These are phyloP conservation scores for Penicillium cosmopolitanum DNA, from an alignment of 495 filamentous ascomycete genomes.

Conservation along the genomic window DNA sequence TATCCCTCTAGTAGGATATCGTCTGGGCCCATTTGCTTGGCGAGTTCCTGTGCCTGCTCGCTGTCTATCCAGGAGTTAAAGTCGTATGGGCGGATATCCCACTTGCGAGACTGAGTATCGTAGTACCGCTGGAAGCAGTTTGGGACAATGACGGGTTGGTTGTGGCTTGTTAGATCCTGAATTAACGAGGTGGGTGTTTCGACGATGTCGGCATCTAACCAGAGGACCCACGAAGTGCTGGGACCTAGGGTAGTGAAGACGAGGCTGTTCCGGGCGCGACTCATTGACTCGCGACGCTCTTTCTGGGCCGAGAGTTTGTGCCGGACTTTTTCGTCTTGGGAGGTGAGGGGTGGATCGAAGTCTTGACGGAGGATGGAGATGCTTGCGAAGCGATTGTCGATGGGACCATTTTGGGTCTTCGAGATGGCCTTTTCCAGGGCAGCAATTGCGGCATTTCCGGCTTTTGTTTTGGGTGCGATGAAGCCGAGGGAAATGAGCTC, in stretches of 20 bases:
- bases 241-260: conserved; percentile 97
- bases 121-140: conserved; percentile 94
- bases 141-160: conserved; percentile 87
- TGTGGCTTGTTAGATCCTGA: conserved; percentile 85
- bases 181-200: conserved; percentile 87
- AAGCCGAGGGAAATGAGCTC: conserved; percentile 95
- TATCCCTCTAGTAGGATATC: conserved; percentile 96
- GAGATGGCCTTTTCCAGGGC: conserved; percentile 83
- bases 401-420: conserved; percentile 77
- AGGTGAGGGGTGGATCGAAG: conserved; percentile 78
- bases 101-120: conserved; percentile 68
- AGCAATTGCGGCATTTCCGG: conserved; percentile 80
- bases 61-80: conserved; percentile 98
- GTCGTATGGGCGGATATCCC: conserved; percentile 84
- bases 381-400: conserved; percentile 82
- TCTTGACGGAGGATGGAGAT: conserved; percentile 95
- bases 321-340: conserved; percentile 84
- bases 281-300: conserved; percentile 83
- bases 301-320: conserved; percentile 92
- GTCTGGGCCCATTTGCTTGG: conserved; percentile 76
- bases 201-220: conserved; percentile 91
- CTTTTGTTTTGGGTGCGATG: conserved; percentile 88
- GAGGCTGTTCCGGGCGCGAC: conserved; percentile 87
- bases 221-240: conserved; percentile 93
- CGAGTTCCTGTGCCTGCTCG: conserved; percentile 72